Evolutionary conservation across 1,139 yeast genomes (phyloP).

Genomic region (Entelexis sorbosivorans): DNA sequence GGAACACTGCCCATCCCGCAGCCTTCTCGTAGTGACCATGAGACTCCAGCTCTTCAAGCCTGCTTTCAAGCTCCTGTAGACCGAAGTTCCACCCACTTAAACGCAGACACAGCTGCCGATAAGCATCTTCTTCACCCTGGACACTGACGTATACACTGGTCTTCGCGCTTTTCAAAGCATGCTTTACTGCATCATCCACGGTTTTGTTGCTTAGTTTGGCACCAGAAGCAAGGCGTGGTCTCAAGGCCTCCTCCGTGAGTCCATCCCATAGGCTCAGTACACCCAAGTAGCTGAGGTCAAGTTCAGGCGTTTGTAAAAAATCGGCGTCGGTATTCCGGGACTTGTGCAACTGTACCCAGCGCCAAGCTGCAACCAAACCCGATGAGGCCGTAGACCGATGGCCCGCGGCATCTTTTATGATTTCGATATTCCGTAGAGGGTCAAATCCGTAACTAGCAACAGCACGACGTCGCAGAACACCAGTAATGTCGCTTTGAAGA

Average conservation of each 20-base stretch:
- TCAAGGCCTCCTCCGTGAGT: slow-evolving; percentile 11
- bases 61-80: slow-evolving; percentile 60
- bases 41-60: slow-evolving; percentile 46
- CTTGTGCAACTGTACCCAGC: slow-evolving; percentile 65
- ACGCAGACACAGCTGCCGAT: slow-evolving; percentile 67
- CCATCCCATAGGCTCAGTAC: slow-evolving; percentile 88
- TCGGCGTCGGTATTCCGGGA: slow-evolving; percentile 33
- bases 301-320: slow-evolving; percentile 32
- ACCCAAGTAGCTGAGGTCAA: slow-evolving; percentile 82
- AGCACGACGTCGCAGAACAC: slow-evolving; percentile 57
- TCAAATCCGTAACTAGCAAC: slow-evolving; percentile 62
- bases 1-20: slow-evolving; percentile 96
- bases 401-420: slow-evolving; percentile 31
- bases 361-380: slow-evolving; percentile 48
- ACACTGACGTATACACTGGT: slow-evolving; percentile 24
- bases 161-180: slow-evolving; percentile 25
- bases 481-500: slow-evolving; percentile 30
- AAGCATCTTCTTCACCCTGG: slow-evolving; percentile 30
- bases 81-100: slow-evolving; percentile 91
- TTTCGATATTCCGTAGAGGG: slow-evolving; percentile 50
- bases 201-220: neutral
- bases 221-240: slow-evolving; percentile 8
- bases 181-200: slow-evolving; percentile 27
- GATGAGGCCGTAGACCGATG: slow-evolving; percentile 11
- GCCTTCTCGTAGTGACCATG: slow-evolving; percentile 72